Conservation (phyloP, 2,329 filamentous ascomycete genomes). For the Annulohypoxylon truncatum region DNA sequence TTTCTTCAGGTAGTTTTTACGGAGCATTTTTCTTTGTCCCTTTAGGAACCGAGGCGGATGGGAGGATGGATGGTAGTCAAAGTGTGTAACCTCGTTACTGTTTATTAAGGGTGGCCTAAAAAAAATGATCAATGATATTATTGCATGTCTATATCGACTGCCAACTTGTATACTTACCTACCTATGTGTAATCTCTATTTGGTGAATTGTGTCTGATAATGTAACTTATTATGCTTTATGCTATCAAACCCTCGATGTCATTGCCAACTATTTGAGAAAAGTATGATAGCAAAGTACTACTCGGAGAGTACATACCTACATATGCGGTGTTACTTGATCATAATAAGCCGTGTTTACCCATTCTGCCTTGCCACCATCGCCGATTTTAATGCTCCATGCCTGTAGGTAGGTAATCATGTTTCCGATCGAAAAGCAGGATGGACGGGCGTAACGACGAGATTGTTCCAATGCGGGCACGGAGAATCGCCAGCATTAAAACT, state of each 20-base stretch:
- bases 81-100: conserved; percentile 9
- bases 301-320: not conserved
- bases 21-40: conserved; percentile 15
- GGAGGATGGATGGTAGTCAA: conserved; percentile 9
- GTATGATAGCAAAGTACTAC: no score
- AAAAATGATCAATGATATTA: conserved; percentile 26
- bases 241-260: not conserved
- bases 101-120: conserved; percentile 6
- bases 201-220: not conserved
- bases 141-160: not conserved
- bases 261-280: not conserved
- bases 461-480: no score
- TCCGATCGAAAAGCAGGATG: no score
- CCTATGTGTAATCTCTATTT: not conserved
- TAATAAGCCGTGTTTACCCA: not conserved
- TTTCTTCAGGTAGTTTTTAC: conserved; percentile 21
- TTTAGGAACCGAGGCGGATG: conserved; percentile 1
- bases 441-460: no score
- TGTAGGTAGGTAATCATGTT: no score
- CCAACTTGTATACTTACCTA: conserved; percentile 4
- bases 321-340: not conserved
- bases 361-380: not conserved
- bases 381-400: no score
- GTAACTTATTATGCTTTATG: not conserved
- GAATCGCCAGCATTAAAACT: no score